These are phyloP conservation scores for Tetradesmus obliquus DNA, from an alignment of 139 green algal genomes.

Conservation along the genomic window DNA sequence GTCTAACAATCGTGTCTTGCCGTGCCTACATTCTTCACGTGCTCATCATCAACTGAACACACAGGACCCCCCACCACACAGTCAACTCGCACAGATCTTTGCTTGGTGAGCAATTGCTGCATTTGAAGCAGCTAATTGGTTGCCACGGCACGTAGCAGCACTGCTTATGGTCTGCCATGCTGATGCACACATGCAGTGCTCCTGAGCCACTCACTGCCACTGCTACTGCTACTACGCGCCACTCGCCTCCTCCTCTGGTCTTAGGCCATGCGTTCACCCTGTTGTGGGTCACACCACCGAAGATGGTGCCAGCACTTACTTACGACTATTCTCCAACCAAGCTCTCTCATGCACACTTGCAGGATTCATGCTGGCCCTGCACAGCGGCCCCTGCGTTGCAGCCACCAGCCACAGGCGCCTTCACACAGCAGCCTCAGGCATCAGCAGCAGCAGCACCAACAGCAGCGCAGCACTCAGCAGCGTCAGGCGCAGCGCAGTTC, in stretches of 20 bases:
- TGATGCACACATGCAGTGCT: not conserved
- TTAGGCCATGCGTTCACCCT: no score
- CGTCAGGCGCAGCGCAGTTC: not conserved
- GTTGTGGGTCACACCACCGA: no score
- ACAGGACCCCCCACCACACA: not conserved
- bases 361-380: not conserved
- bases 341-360: not conserved
- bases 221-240: not conserved
- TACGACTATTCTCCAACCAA: no score
- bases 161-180: not conserved
- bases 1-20: no score
- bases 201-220: not conserved
- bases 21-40: not conserved
- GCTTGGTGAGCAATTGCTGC: not conserved
- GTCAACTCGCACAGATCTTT: not conserved
- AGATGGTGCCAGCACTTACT: no score
- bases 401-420: not conserved
- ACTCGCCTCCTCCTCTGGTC: not conserved
- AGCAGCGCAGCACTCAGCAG: slow-evolving; percentile 1
- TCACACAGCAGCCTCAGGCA: not conserved
- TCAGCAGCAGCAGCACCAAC: not conserved
- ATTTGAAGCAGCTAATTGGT: not conserved
- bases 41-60: not conserved
- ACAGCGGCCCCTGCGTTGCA: not conserved
- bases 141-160: not conserved